Evolutionary conservation across 805 yeast genomes (phyloP).

Genomic region (Starmerella ratchasimensis): DNA sequence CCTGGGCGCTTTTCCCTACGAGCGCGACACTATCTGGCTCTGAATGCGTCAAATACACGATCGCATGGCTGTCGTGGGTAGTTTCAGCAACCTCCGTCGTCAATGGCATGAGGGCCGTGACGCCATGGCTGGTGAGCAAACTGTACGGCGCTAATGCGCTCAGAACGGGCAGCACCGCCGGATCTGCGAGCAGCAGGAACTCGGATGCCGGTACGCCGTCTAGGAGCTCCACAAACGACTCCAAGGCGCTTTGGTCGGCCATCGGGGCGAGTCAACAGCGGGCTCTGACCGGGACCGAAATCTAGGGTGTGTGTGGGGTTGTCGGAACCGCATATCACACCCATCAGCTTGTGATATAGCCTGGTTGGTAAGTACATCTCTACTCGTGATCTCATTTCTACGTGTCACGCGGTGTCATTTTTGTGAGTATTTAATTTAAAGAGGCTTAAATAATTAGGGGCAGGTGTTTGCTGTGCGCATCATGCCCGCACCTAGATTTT

Average conservation of each 20-base stretch:
- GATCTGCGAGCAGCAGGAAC: conserved; percentile 33
- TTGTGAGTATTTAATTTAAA: no score
- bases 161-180: conserved; percentile 34
- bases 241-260: conserved; percentile 9
- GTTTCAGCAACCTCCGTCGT: conserved; percentile 14
- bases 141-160: conserved; percentile 46
- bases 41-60: conserved; percentile 22
- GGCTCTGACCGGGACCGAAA: no score
- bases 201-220: conserved; percentile 10
- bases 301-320: no score
- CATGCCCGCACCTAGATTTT: no score
- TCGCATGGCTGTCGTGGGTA: background rate
- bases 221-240: conserved; percentile 14
- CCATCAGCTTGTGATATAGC: no score
- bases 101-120: conserved; percentile 38
- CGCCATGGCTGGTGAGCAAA: conserved; percentile 37
- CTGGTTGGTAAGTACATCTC: no score
- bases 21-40: conserved; percentile 14
- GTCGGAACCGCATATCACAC: no score
- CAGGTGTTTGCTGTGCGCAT: no score
- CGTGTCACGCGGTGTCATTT: no score
- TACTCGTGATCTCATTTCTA: no score
- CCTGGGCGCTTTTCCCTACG: conserved; percentile 6
- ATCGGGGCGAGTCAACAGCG: background rate
- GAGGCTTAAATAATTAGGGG: no score